Base-by-base conservation (phyloP, 1,139 yeast species). In the Scheffersomyces titani region DNA sequence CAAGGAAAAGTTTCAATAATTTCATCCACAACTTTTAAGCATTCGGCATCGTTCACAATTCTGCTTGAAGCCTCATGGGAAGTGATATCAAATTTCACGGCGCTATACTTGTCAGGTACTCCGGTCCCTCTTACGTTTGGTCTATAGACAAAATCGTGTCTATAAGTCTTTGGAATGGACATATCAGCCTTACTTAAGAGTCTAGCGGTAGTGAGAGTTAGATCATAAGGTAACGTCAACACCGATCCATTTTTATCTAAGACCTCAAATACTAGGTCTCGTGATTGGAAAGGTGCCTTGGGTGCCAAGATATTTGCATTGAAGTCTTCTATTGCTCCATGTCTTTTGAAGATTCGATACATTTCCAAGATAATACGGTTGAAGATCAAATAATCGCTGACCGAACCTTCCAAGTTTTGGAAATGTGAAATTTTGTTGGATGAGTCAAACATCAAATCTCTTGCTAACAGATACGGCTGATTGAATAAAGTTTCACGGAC, bases 131-230 rank as follows among this genome's bases (percentile, higher is more conserved):
- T 63, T 7, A 74, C 57, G 57, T 86, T 67, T 0, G 93, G 88
- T 53, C 98, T 80, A 68, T 86, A 94, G 1, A 96, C 98, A 65
- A 85, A 85, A 55, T 91, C 97, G 65, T 90, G 86, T 19, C 96
- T 78, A 68, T 77, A 91, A 50, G 90, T 75, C 68, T 92, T 92
- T 21, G 85, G 82, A 59, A 87, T 73, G 4, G 80, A 70, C 49
- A 89, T 77, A 19, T 79, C 77, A 5, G 76, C 74, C 57, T 89
- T 86, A 5, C 98, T 92, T 44, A 94, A 72, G 54, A 86, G 80
- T 61, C 99, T 77, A 0, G 99, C 98, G 74, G 89, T 85, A 0
- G 99, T 98, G 47, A 92, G 74, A 0, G 97, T 89, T 59, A 93
- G 76, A 68, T 94, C 99, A 68, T 89, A 93, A 0, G 97, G 97